Evolutionary conservation across 805 yeast species (phyloP).

Genomic region (Grigorovia jiainica): DNA sequence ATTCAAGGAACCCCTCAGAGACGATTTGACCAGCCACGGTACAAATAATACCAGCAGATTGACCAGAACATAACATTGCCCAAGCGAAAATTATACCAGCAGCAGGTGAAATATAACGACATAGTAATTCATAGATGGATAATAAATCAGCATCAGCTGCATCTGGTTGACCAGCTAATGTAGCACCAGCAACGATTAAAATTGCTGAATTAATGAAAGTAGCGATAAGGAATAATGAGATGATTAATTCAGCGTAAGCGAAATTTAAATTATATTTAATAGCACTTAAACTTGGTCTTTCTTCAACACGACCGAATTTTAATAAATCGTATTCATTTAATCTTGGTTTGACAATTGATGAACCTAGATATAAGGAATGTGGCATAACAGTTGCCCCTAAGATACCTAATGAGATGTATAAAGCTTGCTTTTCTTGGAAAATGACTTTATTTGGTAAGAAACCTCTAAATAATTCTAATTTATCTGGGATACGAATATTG

Average conservation of each 20-base stretch:
- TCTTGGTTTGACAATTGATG: constrained; percentile 81
- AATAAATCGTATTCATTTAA: constrained; percentile 61
- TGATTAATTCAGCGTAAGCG: constrained; percentile 73
- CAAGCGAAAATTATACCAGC: constrained; percentile 87
- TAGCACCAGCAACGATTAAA: constrained; percentile 84
- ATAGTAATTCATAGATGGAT: constrained; percentile 66
- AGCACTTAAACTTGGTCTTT: constrained; percentile 72
- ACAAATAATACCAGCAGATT: constrained; percentile 90
- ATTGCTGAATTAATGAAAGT: constrained; percentile 89
- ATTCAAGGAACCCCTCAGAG: constrained; percentile 75
- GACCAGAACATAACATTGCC: constrained; percentile 85
- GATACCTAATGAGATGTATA: constrained; percentile 72
- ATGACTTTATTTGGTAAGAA: constrained; percentile 60
- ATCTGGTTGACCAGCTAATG: constrained; percentile 54
- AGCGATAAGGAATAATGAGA: constrained; percentile 79
- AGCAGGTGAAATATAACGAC: constrained; percentile 62
- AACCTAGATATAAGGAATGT: constrained; percentile 75
- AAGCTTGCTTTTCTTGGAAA: constrained; percentile 54
- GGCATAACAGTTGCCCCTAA: constrained; percentile 96
- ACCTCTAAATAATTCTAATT: constrained; percentile 48
- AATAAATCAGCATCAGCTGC: constrained; percentile 74
- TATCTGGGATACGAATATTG: constrained; percentile 46
- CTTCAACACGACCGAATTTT: constrained; percentile 38
- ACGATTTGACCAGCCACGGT: constrained; percentile 93
- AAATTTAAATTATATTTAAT: constrained; percentile 69